Evolutionary conservation across 352 stramenopile genomes (phyloP), one percentile per base, ranked within the genome.

Genomic region (Phytophthora sojae): DNA sequence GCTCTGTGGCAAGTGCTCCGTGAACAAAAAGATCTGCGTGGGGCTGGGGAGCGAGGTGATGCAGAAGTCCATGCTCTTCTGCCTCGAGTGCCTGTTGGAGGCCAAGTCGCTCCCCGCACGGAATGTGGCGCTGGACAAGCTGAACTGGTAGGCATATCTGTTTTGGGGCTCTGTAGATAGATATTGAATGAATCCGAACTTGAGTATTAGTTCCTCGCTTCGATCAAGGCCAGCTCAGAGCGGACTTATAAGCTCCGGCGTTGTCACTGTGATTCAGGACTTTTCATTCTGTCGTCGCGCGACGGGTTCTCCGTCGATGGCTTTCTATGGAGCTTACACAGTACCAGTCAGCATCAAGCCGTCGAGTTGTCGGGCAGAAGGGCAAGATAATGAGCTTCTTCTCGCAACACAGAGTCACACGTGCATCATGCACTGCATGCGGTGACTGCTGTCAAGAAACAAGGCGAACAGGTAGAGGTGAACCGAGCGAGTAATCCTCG

Each of bases 11-110:
- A 78, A 76, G 29, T 85, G 77, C 57, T 80, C 66, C 0, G 71
- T 85, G 45, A 75, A 51, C 56, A 85, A 82, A 60, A 82, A 80
- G 62, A 79, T 85, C 26, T 76, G 65, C 25, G 32, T 82, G 25
- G 61, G 64, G 12, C 53, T 80, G 6, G 75, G 70, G 0, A 67
- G 54, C 32, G 71, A 79, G 25, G 64, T 73, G 12, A 12, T 82
- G 55, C 51, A 74, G 47, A 78, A 81, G 51, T 72, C 62, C 5
- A 69, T 80, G 52, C 30, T 79, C 9, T 85, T 85, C 51, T 85
- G 77, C 45, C 61, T 85, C 52, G 63, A 81, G 56, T 85, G 77
- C 60, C 66, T 82, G 56, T 55, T 82, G 14, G 71, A 82, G 29
- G 75, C 74, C 54, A 90, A 89, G 69, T 67, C 80, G 14, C 9